Percentiles rank a stretch among this genome's conserved stretches.
phyloP scores from a whole-genome alignment of 2,329 filamentous ascomycete genomes.

The Ceratocystis huliohia region DNA sequence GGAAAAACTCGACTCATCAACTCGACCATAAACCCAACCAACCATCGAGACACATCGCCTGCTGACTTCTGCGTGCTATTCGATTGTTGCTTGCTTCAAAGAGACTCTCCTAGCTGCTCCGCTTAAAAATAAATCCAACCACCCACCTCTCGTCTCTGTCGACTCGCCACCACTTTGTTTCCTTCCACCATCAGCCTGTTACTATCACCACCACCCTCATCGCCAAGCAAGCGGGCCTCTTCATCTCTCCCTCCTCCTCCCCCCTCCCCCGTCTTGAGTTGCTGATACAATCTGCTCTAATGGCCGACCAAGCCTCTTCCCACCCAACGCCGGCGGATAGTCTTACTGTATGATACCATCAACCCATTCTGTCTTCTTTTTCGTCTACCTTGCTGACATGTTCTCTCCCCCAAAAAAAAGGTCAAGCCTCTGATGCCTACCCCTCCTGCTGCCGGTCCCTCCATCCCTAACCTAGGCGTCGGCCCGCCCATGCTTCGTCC shows the following conservation, averaged over 20 bases:
- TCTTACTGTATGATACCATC: conserved; percentile 18
- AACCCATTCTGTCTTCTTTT: not conserved
- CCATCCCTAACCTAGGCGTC: conserved; percentile 53
- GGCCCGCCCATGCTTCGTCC: conserved; percentile 72
- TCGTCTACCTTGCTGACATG: not conserved
- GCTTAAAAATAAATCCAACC: conserved; percentile 1
- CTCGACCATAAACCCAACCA: not conserved
- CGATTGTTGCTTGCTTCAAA: not conserved
- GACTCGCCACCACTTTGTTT: not conserved
- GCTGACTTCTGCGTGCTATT: not conserved
- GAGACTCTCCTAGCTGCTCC: not conserved
- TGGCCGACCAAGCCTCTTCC: conserved; percentile 25
- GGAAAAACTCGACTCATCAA: not conserved
- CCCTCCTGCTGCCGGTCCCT: conserved; percentile 22
- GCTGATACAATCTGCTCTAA: conserved; percentile 22
- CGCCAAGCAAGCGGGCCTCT: not conserved
- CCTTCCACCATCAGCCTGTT: not conserved
- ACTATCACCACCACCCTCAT: not conserved
- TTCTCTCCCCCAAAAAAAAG: not conserved
- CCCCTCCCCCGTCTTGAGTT: conserved; percentile 20
- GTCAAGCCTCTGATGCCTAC: conserved; percentile 23
- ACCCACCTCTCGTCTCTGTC: not conserved
- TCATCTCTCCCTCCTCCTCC: not conserved
- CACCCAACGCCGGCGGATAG: conserved; percentile 22
- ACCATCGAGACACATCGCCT: conserved; percentile 6